Base-by-base conservation (phyloP, 805 yeast species). In the Schwanniomyces sp. region DNA sequence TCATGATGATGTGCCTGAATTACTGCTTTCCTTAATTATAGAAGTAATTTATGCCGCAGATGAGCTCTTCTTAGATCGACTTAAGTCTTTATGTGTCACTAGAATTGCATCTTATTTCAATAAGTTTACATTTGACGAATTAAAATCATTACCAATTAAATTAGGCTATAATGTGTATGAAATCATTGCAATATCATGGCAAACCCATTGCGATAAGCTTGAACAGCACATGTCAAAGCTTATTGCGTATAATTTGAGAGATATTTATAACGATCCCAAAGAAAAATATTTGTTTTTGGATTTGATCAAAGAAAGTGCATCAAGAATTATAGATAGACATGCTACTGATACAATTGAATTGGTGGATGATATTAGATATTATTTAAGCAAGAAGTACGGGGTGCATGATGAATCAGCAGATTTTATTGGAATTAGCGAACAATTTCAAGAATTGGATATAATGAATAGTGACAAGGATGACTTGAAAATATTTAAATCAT, bases 271-370 rank as follows among this genome's bases (percentile, higher is more conserved):
- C 3, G 34, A 52, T 1, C 67, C 67, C n/a, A 62, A 66, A 1
- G 75, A 73, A 38, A 42, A 67, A n/a, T 9, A 38, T 0, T 25
- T 44, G 40, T 46, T 69, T 14, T 43, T 51, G 7, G 38, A 34
- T 7, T 50, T 69, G 16, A 60, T 71, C n/a, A 54, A 51, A 43
- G 74, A 72, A 52, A 74, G 81, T 58, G 85, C 92, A 0, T 52
- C 57, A 12, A 67, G 88, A 54, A 86, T 88, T 43, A 57, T 75
- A 17, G 64, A 61, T 12, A 75, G 94, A 58, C 83, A 88, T 54
- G 88, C 82, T 50, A 84, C 87, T 0, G 96, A 88, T 66, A 85
- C 92, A 1, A 85, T 88, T 58, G 96, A 88, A 56, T 68, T 88
- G 54, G 72, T 88, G 25, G 96, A 87, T 63, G 95, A 87, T 66